Conservation (phyloP, 257 asterid genomes). For the Przewalskia tangutica region DNA sequence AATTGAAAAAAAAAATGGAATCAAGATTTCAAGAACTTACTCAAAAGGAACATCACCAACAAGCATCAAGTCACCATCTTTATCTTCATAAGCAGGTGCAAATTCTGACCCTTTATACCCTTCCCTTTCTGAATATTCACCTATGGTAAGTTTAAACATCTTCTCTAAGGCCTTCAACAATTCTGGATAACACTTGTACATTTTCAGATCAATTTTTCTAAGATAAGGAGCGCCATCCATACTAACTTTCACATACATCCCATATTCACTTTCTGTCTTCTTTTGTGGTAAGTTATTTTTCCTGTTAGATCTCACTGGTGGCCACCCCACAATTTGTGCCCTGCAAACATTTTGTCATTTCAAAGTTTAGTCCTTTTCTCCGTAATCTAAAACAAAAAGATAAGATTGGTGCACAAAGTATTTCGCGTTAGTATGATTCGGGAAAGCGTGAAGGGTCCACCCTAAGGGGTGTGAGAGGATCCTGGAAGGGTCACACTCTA, state of each 20-base stretch:
- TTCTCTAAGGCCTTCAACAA: constrained; percentile 51
- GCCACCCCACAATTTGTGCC: constrained; percentile 62
- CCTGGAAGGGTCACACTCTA: too few relatives aligned
- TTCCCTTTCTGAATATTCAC: constrained; percentile 81
- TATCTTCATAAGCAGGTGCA: constrained; percentile 89
- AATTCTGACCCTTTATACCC: constrained; percentile 81
- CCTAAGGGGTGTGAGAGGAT: too few relatives aligned
- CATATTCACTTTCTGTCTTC: constrained; percentile 26
- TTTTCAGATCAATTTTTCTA: constrained; percentile 65
- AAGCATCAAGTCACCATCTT: constrained; percentile 90
- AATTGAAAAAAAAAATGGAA: background rate
- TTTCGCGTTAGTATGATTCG: too few relatives aligned
- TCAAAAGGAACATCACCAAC: constrained; percentile 91
- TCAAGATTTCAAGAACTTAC: constrained; percentile 24
- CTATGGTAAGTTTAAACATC: constrained; percentile 81
- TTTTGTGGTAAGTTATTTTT: constrained; percentile 26
- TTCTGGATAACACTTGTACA: constrained; percentile 42
- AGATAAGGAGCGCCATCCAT: constrained; percentile 90
- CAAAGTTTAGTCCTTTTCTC: background rate
- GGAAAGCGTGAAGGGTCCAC: too few relatives aligned
- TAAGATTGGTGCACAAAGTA: too few relatives aligned
- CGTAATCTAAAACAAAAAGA: background rate
- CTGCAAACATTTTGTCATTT: constrained; percentile 11
- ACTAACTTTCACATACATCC: constrained; percentile 72
- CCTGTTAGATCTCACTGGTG: constrained; percentile 57